phyloP scores from a whole-genome alignment of 257 asterid species.

The Nicotiana attenuata region DNA sequence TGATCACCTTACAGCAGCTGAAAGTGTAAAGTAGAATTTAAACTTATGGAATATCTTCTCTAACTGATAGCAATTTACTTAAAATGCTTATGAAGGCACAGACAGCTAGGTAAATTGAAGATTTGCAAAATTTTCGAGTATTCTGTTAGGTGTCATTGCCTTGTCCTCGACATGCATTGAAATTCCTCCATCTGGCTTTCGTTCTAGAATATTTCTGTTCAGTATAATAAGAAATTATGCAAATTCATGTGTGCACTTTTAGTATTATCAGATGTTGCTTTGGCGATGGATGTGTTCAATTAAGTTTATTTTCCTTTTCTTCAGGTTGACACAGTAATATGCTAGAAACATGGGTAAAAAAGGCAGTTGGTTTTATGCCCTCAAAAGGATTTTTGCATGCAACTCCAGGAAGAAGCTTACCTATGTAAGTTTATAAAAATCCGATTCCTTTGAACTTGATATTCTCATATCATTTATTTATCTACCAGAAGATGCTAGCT shows the following conservation, averaged over 20 bases:
- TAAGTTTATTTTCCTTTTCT: slow-evolving; percentile 5
- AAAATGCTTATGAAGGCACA: not conserved
- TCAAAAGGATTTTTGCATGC: slow-evolving; percentile 68
- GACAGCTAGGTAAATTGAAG: not conserved
- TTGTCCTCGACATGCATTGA: not conserved
- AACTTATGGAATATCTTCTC: not conserved
- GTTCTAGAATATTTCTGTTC: not conserved
- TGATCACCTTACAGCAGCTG: not conserved
- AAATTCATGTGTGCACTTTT: not conserved
- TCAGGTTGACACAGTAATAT: slow-evolving; percentile 54
- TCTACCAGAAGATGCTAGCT: too few species aligned
- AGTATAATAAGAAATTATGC: not conserved
- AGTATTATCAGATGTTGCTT: not conserved
- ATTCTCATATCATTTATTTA: not conserved
- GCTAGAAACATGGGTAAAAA: slow-evolving; percentile 90
- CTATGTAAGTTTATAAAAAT: slow-evolving; percentile 39
- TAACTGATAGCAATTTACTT: not conserved
- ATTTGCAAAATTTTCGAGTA: not conserved
- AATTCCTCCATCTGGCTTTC: not conserved
- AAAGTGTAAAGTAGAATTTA: not conserved
- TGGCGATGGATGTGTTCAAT: not conserved
- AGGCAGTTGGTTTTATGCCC: slow-evolving; percentile 94
- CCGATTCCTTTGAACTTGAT: not conserved
- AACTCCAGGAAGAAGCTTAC: slow-evolving; percentile 58
- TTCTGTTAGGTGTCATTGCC: not conserved